These are phyloP conservation scores for Teunomyces barrocoloradensis DNA, from an alignment of 805 yeast genomes.

Conservation along the genomic window DNA sequence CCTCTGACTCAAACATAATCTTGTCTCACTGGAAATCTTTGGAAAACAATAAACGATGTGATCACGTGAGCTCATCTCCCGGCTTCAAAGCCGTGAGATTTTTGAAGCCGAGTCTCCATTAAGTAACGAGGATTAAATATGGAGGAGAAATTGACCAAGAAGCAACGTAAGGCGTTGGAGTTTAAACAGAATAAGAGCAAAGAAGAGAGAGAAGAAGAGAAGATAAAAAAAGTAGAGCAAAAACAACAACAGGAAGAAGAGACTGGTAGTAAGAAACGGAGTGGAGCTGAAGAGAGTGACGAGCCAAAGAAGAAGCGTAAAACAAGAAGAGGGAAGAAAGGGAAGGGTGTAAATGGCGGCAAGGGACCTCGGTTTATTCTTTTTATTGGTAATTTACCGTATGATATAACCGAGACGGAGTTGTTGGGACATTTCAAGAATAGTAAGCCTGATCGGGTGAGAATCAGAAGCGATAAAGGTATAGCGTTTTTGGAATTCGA, in stretches of 20 bases:
- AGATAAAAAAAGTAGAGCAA: constrained; percentile 30
- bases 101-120: background rate
- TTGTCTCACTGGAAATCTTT: background rate
- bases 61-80: constrained; percentile 4
- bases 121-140: background rate
- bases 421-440: constrained; percentile 70
- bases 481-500: constrained; percentile 89
- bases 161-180: constrained; percentile 60
- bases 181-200: constrained; percentile 46
- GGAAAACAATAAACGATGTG: background rate
- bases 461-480: constrained; percentile 82
- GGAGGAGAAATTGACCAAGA: constrained; percentile 55
- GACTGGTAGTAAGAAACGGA: constrained; percentile 25
- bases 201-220: constrained; percentile 37
- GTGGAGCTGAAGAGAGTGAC: constrained; percentile 12
- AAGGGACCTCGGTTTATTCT: constrained; percentile 69
- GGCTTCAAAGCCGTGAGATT: background rate
- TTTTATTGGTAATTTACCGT: constrained; percentile 90
- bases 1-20: too few species aligned
- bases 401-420: constrained; percentile 59
- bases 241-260: constrained; percentile 30
- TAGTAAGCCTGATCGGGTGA: constrained; percentile 67
- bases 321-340: constrained; percentile 76
- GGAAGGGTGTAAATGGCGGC: constrained; percentile 50
- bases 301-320: constrained; percentile 49